phyloP scores from a whole-genome alignment of 2,329 filamentous ascomycete species.

The Colletotrichum somersetense region DNA sequence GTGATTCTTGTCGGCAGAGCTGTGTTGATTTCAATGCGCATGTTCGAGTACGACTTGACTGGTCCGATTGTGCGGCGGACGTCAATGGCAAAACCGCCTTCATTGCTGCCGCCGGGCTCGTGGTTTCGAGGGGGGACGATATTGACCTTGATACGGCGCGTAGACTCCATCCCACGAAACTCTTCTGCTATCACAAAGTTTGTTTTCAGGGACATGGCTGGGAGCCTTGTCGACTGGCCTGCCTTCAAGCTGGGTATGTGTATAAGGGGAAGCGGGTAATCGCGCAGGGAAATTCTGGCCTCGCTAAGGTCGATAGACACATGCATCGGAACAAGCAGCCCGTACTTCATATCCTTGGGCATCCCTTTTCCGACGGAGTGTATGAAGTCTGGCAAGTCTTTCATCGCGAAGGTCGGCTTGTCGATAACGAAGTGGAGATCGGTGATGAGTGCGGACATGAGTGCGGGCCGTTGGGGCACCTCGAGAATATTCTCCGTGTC shows the following conservation, averaged over 20 bases:
- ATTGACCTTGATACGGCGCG: slow-evolving; percentile 82
- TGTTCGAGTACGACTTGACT: slow-evolving; percentile 96
- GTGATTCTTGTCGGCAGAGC: slow-evolving; percentile 92
- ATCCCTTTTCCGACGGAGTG: slow-evolving; percentile 96
- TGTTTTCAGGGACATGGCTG: slow-evolving; percentile 85
- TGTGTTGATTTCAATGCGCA: slow-evolving; percentile 92
- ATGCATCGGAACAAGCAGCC: slow-evolving; percentile 89
- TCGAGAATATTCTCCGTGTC: slow-evolving; percentile 88
- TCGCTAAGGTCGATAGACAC: slow-evolving; percentile 92
- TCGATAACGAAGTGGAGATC: slow-evolving; percentile 89
- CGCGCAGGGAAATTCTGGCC: slow-evolving; percentile 84
- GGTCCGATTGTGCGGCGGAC: slow-evolving; percentile 92
- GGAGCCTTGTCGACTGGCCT: slow-evolving; percentile 82
- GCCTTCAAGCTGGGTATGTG: slow-evolving; percentile 88
- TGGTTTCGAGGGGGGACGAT: slow-evolving; percentile 79
- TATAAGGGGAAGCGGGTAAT: slow-evolving; percentile 92
- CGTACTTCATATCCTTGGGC: slow-evolving; percentile 90
- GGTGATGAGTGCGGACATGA: slow-evolving; percentile 84
- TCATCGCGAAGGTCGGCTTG: slow-evolving; percentile 90
- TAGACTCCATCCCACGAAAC: slow-evolving; percentile 83
- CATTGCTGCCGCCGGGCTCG: slow-evolving; percentile 66
- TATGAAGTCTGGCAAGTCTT: slow-evolving; percentile 85
- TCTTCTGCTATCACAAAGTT: slow-evolving; percentile 98
- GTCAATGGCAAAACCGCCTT: slow-evolving; percentile 82
- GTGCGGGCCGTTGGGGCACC: slow-evolving; percentile 84